Evolutionary conservation across 345 rosid species (phyloP).

Genomic region (Geranium brycei): DNA sequence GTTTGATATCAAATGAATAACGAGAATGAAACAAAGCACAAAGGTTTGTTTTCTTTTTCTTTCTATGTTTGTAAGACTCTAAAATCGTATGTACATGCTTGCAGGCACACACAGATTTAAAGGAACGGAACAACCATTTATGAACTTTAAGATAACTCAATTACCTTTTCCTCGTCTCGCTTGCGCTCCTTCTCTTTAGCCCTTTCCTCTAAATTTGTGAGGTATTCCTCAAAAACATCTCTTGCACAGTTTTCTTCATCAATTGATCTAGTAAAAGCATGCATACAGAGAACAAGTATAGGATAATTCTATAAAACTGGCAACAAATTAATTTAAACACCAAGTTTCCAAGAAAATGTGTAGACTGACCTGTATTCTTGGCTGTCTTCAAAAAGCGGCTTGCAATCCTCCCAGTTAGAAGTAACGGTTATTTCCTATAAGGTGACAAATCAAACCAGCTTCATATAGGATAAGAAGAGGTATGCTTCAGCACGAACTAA

Average conservation of each 20-base stretch:
- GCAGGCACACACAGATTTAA: not conserved
- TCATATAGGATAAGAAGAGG: not conserved
- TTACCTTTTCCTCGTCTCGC: slow-evolving; percentile 94
- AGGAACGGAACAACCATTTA: no score
- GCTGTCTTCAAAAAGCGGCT: slow-evolving; percentile 62
- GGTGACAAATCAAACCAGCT: slow-evolving; percentile 7
- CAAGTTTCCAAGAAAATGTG: not conserved
- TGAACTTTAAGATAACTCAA: not conserved
- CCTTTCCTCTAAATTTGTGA: slow-evolving; percentile 58
- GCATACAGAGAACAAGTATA: not conserved
- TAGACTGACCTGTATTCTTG: slow-evolving; percentile 57
- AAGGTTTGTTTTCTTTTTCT: no score
- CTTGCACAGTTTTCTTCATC: slow-evolving; percentile 55
- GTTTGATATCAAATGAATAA: not conserved
- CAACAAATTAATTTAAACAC: not conserved
- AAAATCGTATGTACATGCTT: no score
- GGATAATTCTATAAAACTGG: not conserved
- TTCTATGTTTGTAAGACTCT: no score
- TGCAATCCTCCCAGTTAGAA: slow-evolving; percentile 77
- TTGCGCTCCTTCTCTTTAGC: slow-evolving; percentile 88
- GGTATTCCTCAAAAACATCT: slow-evolving; percentile 75
- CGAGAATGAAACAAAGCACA: not conserved
- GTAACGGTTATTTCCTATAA: slow-evolving; percentile 63
- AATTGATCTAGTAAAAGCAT: slow-evolving; percentile 36
- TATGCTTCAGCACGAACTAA: not conserved